Conservation (phyloP, 2,329 filamentous ascomycete species). For the Ceratocystis cubensis region DNA sequence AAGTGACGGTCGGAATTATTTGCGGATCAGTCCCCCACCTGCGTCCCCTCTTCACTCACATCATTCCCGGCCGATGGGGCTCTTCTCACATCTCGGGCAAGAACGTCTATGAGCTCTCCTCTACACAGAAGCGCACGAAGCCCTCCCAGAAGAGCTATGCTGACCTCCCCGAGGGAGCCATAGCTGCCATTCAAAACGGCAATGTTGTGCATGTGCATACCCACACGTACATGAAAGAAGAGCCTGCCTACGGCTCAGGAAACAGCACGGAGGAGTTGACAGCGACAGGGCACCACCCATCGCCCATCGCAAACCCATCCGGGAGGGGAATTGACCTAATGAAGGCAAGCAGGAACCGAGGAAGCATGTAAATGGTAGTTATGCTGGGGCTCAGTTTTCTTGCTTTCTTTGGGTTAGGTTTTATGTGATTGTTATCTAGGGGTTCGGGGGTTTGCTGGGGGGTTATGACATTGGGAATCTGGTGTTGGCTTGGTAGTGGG, state of each 20-base stretch:
- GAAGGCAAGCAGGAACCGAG: conserved; percentile 4
- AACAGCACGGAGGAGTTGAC: conserved; percentile 17
- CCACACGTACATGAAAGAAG: conserved; percentile 14
- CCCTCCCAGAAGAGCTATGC: conserved; percentile 3
- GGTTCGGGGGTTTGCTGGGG: neutral
- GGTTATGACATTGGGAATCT: neutral
- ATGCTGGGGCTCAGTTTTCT: neutral
- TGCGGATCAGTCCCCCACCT: conserved; percentile 29
- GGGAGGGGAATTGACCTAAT: neutral
- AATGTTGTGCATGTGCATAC: conserved; percentile 17
- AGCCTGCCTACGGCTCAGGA: neutral
- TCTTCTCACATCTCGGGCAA: neutral
- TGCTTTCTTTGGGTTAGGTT: conserved; percentile 3
- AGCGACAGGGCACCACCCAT: neutral
- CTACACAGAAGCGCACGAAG: neutral
- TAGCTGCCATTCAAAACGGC: conserved; percentile 8
- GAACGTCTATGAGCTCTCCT: conserved; percentile 17
- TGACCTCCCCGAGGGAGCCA: conserved; percentile 1
- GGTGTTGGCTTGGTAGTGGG: neutral
- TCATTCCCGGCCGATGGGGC: conserved; percentile 11
- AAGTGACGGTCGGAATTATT: conserved; percentile 28
- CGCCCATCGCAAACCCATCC: neutral
- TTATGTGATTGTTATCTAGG: neutral
- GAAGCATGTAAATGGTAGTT: neutral
- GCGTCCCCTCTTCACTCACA: conserved; percentile 23